Evolutionary conservation across 1,284 basidiomycete genomes (phyloP).

Genomic region (Ganoderma lingzhi): DNA sequence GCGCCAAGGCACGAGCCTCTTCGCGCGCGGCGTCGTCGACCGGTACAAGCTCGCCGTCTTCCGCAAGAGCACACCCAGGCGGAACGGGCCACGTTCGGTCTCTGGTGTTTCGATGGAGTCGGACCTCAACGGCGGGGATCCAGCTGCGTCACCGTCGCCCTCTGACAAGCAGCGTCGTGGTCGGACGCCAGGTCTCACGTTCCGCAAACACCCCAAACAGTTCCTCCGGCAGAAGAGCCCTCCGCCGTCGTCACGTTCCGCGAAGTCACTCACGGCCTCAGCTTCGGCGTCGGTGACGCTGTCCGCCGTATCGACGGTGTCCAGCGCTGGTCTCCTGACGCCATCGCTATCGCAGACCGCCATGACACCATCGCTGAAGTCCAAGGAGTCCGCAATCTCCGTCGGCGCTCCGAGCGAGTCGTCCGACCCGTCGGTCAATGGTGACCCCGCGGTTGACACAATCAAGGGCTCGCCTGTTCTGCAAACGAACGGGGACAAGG

Average conservation of each 20-base stretch:
- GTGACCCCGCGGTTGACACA: conserved; percentile 44
- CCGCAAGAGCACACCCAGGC: conserved; percentile 75
- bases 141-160: conserved; percentile 52
- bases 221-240: conserved; percentile 75
- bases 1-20: conserved; percentile 76
- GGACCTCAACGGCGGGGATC: conserved; percentile 43
- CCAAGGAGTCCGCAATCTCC: conserved; percentile 78
- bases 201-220: conserved; percentile 73
- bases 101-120: conserved; percentile 68
- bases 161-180: conserved; percentile 71
- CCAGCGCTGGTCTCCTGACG: conserved; percentile 59
- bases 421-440: conserved; percentile 73
- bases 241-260: conserved; percentile 63
- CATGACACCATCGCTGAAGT: conserved; percentile 74
- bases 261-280: conserved; percentile 54
- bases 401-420: conserved; percentile 71
- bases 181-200: conserved; percentile 68
- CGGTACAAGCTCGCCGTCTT: conserved; percentile 83
- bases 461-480: conserved; percentile 33
- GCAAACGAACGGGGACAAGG: conserved; percentile 42
- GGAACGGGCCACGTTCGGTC: conserved; percentile 50
- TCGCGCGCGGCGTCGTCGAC: conserved; percentile 86
- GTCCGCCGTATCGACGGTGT: conserved; percentile 52
- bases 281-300: conserved; percentile 56
- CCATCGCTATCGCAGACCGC: conserved; percentile 63